phyloP scores from a whole-genome alignment of 2,329 filamentous ascomycete genomes.

The Trichoderma hamatum region DNA sequence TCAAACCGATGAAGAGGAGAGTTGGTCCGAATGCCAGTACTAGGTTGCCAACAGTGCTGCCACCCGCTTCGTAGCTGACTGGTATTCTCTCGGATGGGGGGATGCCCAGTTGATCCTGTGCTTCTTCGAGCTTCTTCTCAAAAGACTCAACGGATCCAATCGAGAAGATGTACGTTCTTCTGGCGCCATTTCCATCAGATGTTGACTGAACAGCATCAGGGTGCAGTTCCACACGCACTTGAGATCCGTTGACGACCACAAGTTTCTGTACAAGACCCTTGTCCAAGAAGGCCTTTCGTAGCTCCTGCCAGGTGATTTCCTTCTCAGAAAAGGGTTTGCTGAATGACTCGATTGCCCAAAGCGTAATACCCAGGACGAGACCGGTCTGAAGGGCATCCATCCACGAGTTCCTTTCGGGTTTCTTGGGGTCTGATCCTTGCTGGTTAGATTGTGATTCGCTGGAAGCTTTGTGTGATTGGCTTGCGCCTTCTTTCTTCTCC shows the following conservation, averaged over 20 bases:
- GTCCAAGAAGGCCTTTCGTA: slow-evolving; percentile 89
- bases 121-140: slow-evolving; percentile 83
- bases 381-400: slow-evolving; percentile 42
- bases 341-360: slow-evolving; percentile 48
- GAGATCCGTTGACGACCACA: slow-evolving; percentile 70
- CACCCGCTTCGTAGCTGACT: slow-evolving; percentile 81
- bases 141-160: slow-evolving; percentile 95
- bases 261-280: slow-evolving; percentile 96
- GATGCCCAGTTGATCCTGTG: slow-evolving; percentile 85
- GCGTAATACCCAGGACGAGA: slow-evolving; percentile 57
- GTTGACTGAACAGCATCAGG: slow-evolving; percentile 65
- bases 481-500: slow-evolving; percentile 29
- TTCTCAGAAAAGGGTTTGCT: slow-evolving; percentile 50
- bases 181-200: slow-evolving; percentile 35
- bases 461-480: slow-evolving; percentile 29
- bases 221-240: slow-evolving; percentile 79
- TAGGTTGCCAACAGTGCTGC: slow-evolving; percentile 72
- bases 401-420: slow-evolving; percentile 42
- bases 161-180: slow-evolving; percentile 76
- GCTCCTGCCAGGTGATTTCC: slow-evolving; percentile 98
- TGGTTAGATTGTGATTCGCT: slow-evolving; percentile 34
- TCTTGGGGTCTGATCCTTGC: slow-evolving; percentile 37
- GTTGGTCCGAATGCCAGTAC: slow-evolving; percentile 83
- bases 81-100: slow-evolving; percentile 88
- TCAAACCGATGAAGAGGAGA: slow-evolving; percentile 78